Base-by-base conservation (phyloP, 2,329 filamentous ascomycete species). In the Fusarium nodosum region DNA sequence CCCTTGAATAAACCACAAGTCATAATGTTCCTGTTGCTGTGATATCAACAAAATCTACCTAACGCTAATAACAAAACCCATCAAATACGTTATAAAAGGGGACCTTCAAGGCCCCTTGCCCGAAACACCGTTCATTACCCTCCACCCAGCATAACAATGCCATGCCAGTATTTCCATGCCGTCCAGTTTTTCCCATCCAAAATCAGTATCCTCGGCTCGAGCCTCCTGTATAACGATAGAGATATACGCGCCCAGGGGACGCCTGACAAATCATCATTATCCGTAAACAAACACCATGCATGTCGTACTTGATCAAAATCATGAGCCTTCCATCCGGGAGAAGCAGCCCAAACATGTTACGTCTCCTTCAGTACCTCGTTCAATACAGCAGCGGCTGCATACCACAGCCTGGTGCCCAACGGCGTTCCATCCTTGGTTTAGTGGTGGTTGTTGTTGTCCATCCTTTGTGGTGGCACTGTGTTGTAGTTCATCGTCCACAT, bases 381-480 rank as follows among this genome's bases (percentile, higher is more conserved):
- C 90, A 5, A 91, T 84, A 75, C 90, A 92, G 78, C 90, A 93
- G 20, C 85, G 83, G 74, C 90, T 91, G 75, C 90, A 93, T 4
- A 92, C 81, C 70, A 87, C 84, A 34, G 82, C 79, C 11, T 82
- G 79, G 68, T 89, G 87, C 10, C 83, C 83, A 31, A 74, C 76
- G 1, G 76, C 78, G 0, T 76, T 73, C 80, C 82, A 84, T n/a
- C 79, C 79, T 53, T 75, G 72, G 30, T 52, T 60, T 22, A 22
- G 28, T 72, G 67, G 36, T 72, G 67, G 31, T 72, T 68, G 31
- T 61, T 69, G 53, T 56, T 69, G 53, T 56, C 48, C 45, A 52
- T 60, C 7, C 66, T 56, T 58, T 42, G 38, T 28, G 15, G 70
- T 48, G 38, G 48, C 50, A 44, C 46, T 69, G 58, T 64, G 54